phyloP scores from a whole-genome alignment of 129 eudicot genomes.

The Lonicera japonica region DNA sequence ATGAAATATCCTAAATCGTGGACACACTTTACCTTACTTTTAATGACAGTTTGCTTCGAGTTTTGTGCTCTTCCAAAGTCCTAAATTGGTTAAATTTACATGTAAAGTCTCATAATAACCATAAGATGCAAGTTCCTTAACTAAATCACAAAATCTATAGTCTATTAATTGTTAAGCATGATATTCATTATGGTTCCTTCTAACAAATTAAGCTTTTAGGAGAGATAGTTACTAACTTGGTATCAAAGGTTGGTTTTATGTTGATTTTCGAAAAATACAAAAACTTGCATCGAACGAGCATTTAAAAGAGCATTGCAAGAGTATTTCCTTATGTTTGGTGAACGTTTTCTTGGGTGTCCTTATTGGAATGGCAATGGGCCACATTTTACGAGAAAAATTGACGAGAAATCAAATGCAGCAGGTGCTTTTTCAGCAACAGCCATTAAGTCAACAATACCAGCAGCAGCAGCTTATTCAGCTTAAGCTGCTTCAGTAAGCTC shows the following conservation, averaged over 20 bases:
- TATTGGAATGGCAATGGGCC: slow-evolving; percentile 35
- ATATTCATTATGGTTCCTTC: no score
- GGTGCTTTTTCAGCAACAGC: slow-evolving; percentile 10
- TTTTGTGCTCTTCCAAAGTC: background rate
- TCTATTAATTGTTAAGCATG: no score
- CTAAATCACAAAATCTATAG: background rate
- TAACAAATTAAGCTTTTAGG: no score
- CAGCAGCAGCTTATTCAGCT: slow-evolving; percentile 21
- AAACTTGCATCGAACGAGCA: no score
- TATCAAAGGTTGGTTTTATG: no score
- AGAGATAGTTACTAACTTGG: no score
- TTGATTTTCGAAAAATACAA: no score
- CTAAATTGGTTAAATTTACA: background rate
- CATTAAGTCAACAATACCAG: no score
- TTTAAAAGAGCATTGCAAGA: slow-evolving; percentile 18
- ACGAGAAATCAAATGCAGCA: slow-evolving; percentile 27
- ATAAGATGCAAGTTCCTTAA: background rate
- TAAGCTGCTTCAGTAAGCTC: slow-evolving; percentile 41
- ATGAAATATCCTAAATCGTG: no score
- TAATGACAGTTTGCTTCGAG: no score
- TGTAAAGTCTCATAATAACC: background rate
- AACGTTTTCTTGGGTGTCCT: slow-evolving; percentile 44
- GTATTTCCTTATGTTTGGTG: slow-evolving; percentile 15
- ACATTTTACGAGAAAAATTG: slow-evolving; percentile 23
- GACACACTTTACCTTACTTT: no score